Evolutionary conservation across 805 yeast genomes (phyloP), one percentile per base, ranked within the genome.

Genomic region (Isabelozyma pseudorhagii): DNA sequence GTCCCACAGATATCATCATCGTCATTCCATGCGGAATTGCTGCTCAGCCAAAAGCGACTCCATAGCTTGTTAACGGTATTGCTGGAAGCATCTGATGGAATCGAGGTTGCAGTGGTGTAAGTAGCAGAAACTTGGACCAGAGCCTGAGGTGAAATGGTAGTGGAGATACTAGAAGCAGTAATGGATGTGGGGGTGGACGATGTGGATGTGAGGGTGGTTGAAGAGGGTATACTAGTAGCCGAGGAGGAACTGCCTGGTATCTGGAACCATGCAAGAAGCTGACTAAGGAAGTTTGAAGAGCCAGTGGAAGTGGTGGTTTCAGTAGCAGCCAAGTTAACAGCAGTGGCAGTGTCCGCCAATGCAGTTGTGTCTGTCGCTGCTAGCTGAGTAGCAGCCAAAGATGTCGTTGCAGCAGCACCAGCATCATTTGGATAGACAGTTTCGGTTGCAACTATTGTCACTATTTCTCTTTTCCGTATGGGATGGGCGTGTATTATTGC

Each of bases 11-110:
- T 45, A n/a, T 53, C 47, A 40, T 62, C 66, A 34, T 57, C 47
- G n/a, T 50, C 45, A 43, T 53, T 57, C 57, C 64, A 56, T 8
- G 50, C 45, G 13, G 48, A 40, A 8, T 53, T 36, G 8, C 38
- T 41, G 8, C 27, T n/a, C 38, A 45, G 45, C 67, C 67, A 63
- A 46, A 62, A 63, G 15, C 63, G 47, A 6, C 17, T n/a, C 64
- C 66, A 62, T 9, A 58, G 34, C 31, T 52, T 51, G 40, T 41
- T 38, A 13, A 46, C 40, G 15, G 59, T 50, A 5, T 39, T 29
- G n/a, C 15, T 28, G 38, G 38, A 42, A 14, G 38, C 14, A 17
- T 10, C 15, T 8, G 38, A 42, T 8, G 45, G 27, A n/a, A 14
- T 28, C 15, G 45, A 14, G 10, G 28, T n/a, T 9, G 44, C 15